A percentile compares a stretch with the other conserved stretches of the same genome.
Evolutionary conservation across 768 basidiomycete genomes (phyloP).

Genomic region (Suillus discolor): DNA sequence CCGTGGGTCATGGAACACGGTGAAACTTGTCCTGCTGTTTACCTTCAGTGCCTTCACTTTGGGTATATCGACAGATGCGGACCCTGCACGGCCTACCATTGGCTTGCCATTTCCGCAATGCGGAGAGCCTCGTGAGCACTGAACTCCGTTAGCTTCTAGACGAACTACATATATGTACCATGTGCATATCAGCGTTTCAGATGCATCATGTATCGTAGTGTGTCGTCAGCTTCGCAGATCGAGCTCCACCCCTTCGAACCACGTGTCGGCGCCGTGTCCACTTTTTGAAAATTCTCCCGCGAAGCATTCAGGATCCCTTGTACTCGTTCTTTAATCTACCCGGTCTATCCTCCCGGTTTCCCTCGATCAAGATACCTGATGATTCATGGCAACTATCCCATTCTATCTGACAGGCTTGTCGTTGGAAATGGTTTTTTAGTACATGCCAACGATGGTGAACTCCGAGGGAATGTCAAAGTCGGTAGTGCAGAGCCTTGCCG

Average conservation of each 20-base stretch:
- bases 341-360: not conserved
- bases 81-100: not conserved
- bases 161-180: not conserved
- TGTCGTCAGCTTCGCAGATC: slow-evolving; percentile 1
- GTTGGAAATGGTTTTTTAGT: not conserved
- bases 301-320: not conserved
- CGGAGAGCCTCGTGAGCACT: not conserved
- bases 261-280: not conserved
- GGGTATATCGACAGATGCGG: not conserved
- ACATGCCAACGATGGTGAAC: not conserved
- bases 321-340: not conserved
- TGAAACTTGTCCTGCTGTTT: not conserved
- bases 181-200: not conserved
- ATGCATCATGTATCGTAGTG: not conserved
- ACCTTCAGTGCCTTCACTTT: not conserved
- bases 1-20: not conserved
- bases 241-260: slow-evolving; percentile 1
- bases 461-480: not conserved
- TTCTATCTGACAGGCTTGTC: not conserved
- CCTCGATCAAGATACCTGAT: not conserved
- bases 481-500: not conserved
- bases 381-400: not conserved
- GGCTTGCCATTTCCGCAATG: not conserved
- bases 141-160: not conserved
- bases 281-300: not conserved